Evolutionary conservation across 169 alveolate species (phyloP).

Genomic region (Eimeria necatrix): DNA sequence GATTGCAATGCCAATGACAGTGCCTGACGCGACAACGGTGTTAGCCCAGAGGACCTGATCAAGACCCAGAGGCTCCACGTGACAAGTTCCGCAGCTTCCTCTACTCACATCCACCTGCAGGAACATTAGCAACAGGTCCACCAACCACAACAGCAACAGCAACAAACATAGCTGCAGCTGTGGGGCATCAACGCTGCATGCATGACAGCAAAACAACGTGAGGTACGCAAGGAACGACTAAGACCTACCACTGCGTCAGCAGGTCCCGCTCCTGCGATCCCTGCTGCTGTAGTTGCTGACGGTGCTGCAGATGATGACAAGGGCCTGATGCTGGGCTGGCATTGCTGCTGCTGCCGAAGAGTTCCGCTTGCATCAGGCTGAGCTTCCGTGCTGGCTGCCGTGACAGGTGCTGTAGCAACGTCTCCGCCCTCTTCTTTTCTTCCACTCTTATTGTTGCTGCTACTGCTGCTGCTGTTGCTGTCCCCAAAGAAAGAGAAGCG

Average conservation of each 20-base stretch:
- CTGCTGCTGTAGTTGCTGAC: neutral
- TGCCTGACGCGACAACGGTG: slow-evolving; percentile 97
- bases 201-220: neutral
- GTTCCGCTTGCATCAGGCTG: neutral
- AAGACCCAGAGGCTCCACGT: slow-evolving; percentile 87
- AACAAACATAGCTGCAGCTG: neutral
- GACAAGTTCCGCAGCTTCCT: neutral
- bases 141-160: neutral
- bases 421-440: neutral
- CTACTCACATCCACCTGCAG: slow-evolving; percentile 56
- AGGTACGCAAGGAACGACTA: neutral
- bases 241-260: neutral
- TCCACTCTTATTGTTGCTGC: neutral
- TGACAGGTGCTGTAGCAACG: neutral
- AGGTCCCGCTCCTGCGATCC: neutral
- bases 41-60: slow-evolving; percentile 98
- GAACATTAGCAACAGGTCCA: no score
- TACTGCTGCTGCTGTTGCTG: neutral
- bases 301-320: no score
- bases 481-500: slow-evolving; percentile 15
- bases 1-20: slow-evolving; percentile 94
- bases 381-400: neutral
- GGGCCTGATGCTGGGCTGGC: neutral
- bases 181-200: neutral
- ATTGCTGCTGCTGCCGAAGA: neutral